Percentiles rank a stretch among this genome's conserved stretches.
phyloP scores from a whole-genome alignment of 129 eudicot genomes.

The Artemisia tridentata region DNA sequence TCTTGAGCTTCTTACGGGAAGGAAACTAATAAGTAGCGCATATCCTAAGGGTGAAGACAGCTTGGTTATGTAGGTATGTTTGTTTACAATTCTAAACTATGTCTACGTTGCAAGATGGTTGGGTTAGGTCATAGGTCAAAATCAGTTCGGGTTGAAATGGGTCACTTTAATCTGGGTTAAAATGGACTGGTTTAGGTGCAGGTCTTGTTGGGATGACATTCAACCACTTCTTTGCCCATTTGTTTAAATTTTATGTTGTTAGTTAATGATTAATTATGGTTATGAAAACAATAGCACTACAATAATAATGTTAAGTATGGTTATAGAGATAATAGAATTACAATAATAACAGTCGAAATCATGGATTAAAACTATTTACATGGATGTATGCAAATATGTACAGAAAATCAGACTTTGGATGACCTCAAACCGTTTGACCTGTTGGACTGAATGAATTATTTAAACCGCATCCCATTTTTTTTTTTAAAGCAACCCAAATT shows the following conservation, averaged over 20 bases:
- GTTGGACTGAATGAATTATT: no score
- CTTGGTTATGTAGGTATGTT: conserved; percentile 91
- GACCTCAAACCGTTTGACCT: no score
- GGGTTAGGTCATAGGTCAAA: background rate
- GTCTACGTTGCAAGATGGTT: background rate
- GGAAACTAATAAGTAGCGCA: conserved; percentile 78
- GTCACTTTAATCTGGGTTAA: no score
- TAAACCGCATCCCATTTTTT: no score
- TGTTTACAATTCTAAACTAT: background rate
- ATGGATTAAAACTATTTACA: no score
- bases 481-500: no score
- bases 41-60: conserved; percentile 90
- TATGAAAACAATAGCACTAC: background rate
- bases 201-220: no score
- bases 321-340: no score
- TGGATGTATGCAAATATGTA: no score
- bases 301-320: background rate
- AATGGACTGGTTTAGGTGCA: background rate
- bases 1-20: conserved; percentile 90
- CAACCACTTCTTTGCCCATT: background rate
- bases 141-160: no score
- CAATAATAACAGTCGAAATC: no score
- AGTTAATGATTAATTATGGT: background rate
- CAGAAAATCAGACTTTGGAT: no score
- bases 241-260: background rate